Evolutionary conservation across 2,329 filamentous ascomycete genomes (phyloP).

Genomic region (Fusarium sp.): DNA sequence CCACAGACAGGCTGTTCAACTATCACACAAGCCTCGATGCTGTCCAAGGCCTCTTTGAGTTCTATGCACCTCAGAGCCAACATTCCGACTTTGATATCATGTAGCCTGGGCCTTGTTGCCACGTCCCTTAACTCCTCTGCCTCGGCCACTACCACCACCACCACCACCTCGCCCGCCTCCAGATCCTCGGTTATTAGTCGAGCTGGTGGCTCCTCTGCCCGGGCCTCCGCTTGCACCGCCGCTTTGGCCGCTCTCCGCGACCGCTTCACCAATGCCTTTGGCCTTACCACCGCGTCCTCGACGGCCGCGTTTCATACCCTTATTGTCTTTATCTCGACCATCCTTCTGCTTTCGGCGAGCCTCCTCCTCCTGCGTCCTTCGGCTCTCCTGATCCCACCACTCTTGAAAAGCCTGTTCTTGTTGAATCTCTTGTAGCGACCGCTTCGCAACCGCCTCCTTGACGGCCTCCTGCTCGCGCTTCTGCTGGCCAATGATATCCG

Average conservation of each 20-base stretch:
- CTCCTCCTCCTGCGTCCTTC: constrained; percentile 72
- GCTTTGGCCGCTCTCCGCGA: constrained; percentile 31
- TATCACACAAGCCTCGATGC: constrained; percentile 3
- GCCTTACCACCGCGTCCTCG: constrained; percentile 47
- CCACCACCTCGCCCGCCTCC: constrained; percentile 35
- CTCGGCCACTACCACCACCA: constrained; percentile 34
- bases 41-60: constrained; percentile 22
- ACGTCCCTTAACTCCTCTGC: constrained; percentile 38
- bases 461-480: constrained; percentile 83
- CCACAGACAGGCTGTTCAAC: constrained; percentile 1
- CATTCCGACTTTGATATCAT: constrained; percentile 5
- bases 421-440: constrained; percentile 93
- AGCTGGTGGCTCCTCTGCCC: constrained; percentile 18
- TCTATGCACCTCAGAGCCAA: constrained; percentile 32
- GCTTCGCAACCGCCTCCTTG: constrained; percentile 84
- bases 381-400: constrained; percentile 92
- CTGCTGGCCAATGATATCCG: constrained; percentile 89
- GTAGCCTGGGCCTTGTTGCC: constrained; percentile 29
- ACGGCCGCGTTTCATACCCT: constrained; percentile 45
- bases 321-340: constrained; percentile 54
- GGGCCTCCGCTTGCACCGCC: constrained; percentile 19
- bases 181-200: constrained; percentile 28
- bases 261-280: constrained; percentile 36
- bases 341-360: constrained; percentile 52
- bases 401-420: constrained; percentile 96